Evolutionary conservation across 208 protist genomes (phyloP), one percentile per base, ranked within the genome.

Genomic region (Acanthamoeba lugdunensis): DNA sequence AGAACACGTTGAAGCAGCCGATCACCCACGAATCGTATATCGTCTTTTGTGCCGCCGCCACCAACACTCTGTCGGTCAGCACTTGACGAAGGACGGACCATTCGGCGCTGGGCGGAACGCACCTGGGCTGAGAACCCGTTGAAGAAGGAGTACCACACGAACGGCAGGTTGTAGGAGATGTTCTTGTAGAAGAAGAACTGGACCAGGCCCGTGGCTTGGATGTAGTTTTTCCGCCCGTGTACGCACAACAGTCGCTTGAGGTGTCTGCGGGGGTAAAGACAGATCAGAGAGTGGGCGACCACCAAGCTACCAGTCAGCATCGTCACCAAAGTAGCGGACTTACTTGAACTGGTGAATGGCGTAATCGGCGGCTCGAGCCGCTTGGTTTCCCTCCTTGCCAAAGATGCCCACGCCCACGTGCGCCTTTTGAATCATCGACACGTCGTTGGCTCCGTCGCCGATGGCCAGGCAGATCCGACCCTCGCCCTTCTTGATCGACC

Each of bases 111-210:
- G 30, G 25, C 2, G 30, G 18, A 13, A 23, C 11, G 94, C 97
- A 98, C 18, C 89, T 97, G 96, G 23, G 97, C 98, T 1, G 98
- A 98, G 95, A 97, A 99, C 37, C 97, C 98, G 65, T 85, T 94
- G 95, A 97, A 98, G 93, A 97, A 97, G 79, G 94, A 52, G 94
- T 98, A 99, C 90, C 97, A 98, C 91, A 99, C 96, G 93, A 98
- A 97, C 8, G 96, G 95, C n/a, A 98, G 92, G 33, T 97, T 95
- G 52, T 99, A 90, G 16, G 97, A 95, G 18, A 98, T 94, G 94
- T 99, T 99, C 97, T 99, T 99, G 96, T 99, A 99, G 95, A 99
- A 99, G 93, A 97, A 98, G 41, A 98, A 98, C 1, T 98, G 91
- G 93, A 99, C 98, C 77, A 98, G 96, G 92, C 95, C 97, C 21